Evolutionary conservation across 192 early-diverging fungal species (phyloP).

Genomic region (Phlyctochytrium planicorne): DNA sequence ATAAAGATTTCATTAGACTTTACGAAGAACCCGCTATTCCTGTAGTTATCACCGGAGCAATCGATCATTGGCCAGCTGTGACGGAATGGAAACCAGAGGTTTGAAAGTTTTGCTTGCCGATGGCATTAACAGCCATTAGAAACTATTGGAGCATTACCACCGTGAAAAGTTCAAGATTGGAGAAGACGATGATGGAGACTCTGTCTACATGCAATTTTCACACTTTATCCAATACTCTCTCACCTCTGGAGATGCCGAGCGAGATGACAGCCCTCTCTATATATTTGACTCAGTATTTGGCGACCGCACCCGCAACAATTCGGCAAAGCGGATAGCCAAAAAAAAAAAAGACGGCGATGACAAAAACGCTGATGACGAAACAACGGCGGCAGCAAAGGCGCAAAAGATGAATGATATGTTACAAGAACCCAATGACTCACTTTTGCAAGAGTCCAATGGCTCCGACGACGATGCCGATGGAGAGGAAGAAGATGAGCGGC

Average conservation of each 20-base stretch:
- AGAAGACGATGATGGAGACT: constrained; percentile 73
- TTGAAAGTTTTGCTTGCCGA: neutral
- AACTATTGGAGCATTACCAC: constrained; percentile 38
- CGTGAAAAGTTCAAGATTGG: constrained; percentile 74
- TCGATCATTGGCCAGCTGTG: constrained; percentile 55
- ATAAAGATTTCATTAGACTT: constrained; percentile 57
- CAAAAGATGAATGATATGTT: constrained; percentile 11
- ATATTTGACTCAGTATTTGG: constrained; percentile 77
- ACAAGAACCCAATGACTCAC: neutral
- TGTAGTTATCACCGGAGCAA: constrained; percentile 60
- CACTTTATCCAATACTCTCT: constrained; percentile 51
- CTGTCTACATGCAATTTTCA: constrained; percentile 29
- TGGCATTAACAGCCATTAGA: neutral
- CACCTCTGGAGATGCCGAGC: constrained; percentile 38
- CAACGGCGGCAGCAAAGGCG: neutral
- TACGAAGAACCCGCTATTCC: constrained; percentile 56
- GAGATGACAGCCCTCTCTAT: constrained; percentile 76
- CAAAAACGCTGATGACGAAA: constrained; percentile 11
- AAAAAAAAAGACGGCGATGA: constrained; percentile 5
- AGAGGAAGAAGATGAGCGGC: neutral
- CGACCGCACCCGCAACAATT: constrained; percentile 36
- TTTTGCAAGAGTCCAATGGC: constrained; percentile 5
- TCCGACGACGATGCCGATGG: neutral
- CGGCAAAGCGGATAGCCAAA: constrained; percentile 23
- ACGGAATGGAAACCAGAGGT: constrained; percentile 59